Conservation (phyloP, 2,329 filamentous ascomycete genomes). For the Penicillium sp. region DNA sequence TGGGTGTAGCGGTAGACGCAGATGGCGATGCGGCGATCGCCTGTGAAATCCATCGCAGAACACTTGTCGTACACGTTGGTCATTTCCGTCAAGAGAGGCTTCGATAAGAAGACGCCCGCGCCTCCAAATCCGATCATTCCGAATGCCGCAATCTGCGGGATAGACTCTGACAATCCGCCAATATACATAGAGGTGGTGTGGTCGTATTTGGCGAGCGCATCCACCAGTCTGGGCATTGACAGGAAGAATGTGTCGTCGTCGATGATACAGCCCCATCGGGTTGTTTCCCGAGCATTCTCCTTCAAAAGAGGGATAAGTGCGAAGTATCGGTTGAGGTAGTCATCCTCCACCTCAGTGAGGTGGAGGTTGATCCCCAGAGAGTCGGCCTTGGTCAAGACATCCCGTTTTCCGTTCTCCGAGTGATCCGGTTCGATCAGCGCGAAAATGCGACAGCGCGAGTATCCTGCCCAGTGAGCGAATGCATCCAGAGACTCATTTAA, state of each 20-base stretch:
- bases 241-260: constrained; percentile 66
- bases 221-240: constrained; percentile 51
- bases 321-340: constrained; percentile 55
- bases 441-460: constrained; percentile 52
- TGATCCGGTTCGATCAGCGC: constrained; percentile 49
- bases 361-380: constrained; percentile 44
- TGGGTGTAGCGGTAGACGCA: constrained; percentile 57
- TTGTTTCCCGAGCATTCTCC: constrained; percentile 43
- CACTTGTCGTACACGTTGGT: constrained; percentile 51
- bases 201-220: constrained; percentile 50
- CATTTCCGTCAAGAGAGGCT: constrained; percentile 51
- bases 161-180: constrained; percentile 58
- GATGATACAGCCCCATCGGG: constrained; percentile 56
- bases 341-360: constrained; percentile 32
- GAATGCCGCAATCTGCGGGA: constrained; percentile 50
- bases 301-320: constrained; percentile 53
- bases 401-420: constrained; percentile 12
- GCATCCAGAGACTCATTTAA: constrained; percentile 51
- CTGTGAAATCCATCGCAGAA: constrained; percentile 45
- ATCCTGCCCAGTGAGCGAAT: constrained; percentile 57
- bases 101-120: constrained; percentile 58
- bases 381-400: constrained; percentile 36
- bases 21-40: constrained; percentile 57
- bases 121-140: constrained; percentile 62
- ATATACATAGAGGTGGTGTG: constrained; percentile 52